phyloP scores from a whole-genome alignment of 1,284 basidiomycete species.

The Xerocomus amazonicus region DNA sequence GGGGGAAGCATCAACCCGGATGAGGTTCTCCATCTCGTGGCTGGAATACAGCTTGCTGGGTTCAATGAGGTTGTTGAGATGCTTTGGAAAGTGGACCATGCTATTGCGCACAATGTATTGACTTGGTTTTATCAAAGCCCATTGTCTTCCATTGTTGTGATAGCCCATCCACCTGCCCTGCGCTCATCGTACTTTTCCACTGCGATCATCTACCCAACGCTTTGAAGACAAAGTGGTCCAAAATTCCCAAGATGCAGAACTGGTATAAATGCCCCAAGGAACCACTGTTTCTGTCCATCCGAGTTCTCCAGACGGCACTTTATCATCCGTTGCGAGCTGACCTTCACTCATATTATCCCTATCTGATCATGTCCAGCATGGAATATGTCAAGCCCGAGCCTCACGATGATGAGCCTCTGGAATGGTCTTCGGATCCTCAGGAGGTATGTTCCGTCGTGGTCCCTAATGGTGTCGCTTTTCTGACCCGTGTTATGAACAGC shows the following conservation, averaged over 20 bases:
- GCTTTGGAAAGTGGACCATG: too few relatives aligned
- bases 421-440: neutral
- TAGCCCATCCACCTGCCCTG: neutral
- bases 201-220: constrained; percentile 2
- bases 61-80: too few relatives aligned
- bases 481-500: constrained; percentile 15
- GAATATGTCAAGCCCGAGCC: too few relatives aligned
- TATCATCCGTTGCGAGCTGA: constrained; percentile 1
- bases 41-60: too few relatives aligned
- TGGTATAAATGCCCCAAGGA: constrained; percentile 16
- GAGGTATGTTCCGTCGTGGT: constrained; percentile 5
- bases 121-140: constrained; percentile 5
- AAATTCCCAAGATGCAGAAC: neutral
- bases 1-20: too few relatives aligned
- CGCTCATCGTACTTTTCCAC: neutral
- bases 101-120: too few relatives aligned
- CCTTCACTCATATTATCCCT: constrained; percentile 2
- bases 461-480: neutral
- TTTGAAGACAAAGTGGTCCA: constrained; percentile 14
- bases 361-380: neutral
- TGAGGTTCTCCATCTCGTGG: too few relatives aligned
- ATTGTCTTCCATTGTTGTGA: constrained; percentile 15
- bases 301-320: neutral
- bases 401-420: neutral
- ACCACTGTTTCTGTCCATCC: neutral